A percentile compares a stretch with the other conserved stretches of the same genome.
These are phyloP conservation scores for Cryphonectria parasitica DNA, from an alignment of 2,329 filamentous ascomycete genomes.

Conservation along the genomic window DNA sequence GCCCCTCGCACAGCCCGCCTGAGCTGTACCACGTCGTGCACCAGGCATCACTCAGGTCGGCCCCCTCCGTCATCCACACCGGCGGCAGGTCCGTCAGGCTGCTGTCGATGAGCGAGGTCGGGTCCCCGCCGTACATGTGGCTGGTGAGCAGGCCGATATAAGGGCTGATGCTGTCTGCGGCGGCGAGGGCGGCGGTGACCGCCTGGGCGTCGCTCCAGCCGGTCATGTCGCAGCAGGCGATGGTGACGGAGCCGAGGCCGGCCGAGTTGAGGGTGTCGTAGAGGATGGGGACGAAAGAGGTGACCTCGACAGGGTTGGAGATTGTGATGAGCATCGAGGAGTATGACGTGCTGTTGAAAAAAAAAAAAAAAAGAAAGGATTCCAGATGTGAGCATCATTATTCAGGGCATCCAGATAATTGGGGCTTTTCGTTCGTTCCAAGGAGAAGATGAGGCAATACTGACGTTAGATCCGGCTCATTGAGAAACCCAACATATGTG, in stretches of 20 bases:
- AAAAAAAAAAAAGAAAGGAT: background rate
- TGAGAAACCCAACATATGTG: slow-evolving; percentile 52
- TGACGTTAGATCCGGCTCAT: slow-evolving; percentile 47
- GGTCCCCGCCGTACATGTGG: slow-evolving; percentile 47
- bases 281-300: slow-evolving; percentile 55
- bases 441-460: slow-evolving; percentile 5
- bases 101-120: slow-evolving; percentile 42
- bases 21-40: slow-evolving; percentile 46
- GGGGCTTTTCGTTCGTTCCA: no score
- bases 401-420: background rate
- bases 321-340: slow-evolving; percentile 69
- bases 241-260: slow-evolving; percentile 39
- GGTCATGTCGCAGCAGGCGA: slow-evolving; percentile 45
- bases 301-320: slow-evolving; percentile 77
- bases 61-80: slow-evolving; percentile 52
- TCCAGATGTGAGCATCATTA: background rate
- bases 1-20: slow-evolving; percentile 47
- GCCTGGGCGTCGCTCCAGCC: slow-evolving; percentile 42
- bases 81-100: slow-evolving; percentile 40
- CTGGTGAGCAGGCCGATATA: slow-evolving; percentile 43
- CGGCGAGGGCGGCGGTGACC: slow-evolving; percentile 17
- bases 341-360: slow-evolving; percentile 38
- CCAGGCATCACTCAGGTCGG: slow-evolving; percentile 46
- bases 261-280: slow-evolving; percentile 43
- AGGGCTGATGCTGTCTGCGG: slow-evolving; percentile 17